Percentiles rank a stretch among this genome's conserved stretches.
Conservation (phyloP, 2,329 filamentous ascomycete species). For the Thermoascus crustaceus region DNA sequence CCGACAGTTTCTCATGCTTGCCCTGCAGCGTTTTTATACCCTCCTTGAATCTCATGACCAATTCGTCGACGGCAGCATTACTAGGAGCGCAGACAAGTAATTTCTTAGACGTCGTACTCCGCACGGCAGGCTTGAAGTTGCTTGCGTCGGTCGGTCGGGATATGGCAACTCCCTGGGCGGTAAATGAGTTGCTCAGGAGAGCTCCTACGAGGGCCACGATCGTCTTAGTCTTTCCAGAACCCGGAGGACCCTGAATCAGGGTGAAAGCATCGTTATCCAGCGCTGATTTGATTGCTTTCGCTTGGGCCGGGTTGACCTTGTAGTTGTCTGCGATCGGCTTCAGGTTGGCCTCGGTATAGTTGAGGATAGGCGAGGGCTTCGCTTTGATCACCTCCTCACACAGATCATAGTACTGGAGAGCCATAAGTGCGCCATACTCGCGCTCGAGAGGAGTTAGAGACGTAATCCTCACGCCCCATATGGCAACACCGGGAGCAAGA, state of each 20-base stretch:
- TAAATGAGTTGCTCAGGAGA: slow-evolving; percentile 57
- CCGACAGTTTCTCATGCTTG: slow-evolving; percentile 65
- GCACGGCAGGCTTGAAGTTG: slow-evolving; percentile 24
- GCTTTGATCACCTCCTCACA: slow-evolving; percentile 86
- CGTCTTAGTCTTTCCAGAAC: slow-evolving; percentile 97
- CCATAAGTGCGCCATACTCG: slow-evolving; percentile 86
- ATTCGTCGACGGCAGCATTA: slow-evolving; percentile 93
- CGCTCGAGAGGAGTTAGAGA: slow-evolving; percentile 92
- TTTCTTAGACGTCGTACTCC: slow-evolving; percentile 57
- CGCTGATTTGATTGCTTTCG: slow-evolving; percentile 83
- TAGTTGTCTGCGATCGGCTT: slow-evolving; percentile 65
- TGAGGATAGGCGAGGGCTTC: slow-evolving; percentile 79
- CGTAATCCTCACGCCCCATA: slow-evolving; percentile 74
- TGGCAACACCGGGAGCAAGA: slow-evolving; percentile 60
- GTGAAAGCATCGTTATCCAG: slow-evolving; percentile 96
- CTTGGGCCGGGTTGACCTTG: slow-evolving; percentile 78
- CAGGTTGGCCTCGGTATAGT: slow-evolving; percentile 67
- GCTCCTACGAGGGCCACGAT: slow-evolving; percentile 94
- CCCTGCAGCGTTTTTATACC: slow-evolving; percentile 75
- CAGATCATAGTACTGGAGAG: slow-evolving; percentile 89
- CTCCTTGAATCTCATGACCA: slow-evolving; percentile 84
- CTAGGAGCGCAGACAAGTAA: slow-evolving; percentile 94
- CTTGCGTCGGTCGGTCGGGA: slow-evolving; percentile 34
- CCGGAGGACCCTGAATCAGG: slow-evolving; percentile 88
- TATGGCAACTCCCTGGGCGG: slow-evolving; percentile 42